These are phyloP conservation scores for Myriosclerotinia curreyana DNA, from an alignment of 2,329 filamentous ascomycete genomes.

Conservation along the genomic window DNA sequence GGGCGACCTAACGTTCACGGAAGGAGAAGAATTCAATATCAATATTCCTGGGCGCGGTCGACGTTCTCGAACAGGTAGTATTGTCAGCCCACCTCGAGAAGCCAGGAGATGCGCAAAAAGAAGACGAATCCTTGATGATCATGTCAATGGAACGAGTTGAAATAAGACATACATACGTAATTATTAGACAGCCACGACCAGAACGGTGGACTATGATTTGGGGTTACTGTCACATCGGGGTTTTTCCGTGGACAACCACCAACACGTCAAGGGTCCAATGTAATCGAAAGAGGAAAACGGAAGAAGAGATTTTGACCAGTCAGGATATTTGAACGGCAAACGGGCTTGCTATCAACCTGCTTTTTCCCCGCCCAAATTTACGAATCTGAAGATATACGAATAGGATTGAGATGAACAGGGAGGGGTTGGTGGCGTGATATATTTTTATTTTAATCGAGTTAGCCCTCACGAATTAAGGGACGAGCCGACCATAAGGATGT, in stretches of 20 bases:
- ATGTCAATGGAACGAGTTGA: constrained; percentile 10
- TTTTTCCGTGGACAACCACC: constrained; percentile 13
- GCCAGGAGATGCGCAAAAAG: constrained; percentile 11
- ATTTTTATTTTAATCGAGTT: constrained; percentile 11
- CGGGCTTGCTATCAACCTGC: neutral
- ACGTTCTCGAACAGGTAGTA: constrained; percentile 4
- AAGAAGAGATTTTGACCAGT: constrained; percentile 9
- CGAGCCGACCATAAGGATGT: constrained; percentile 3
- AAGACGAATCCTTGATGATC: constrained; percentile 17
- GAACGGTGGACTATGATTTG: constrained; percentile 16
- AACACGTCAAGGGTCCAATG: constrained; percentile 8
- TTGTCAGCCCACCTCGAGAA: constrained; percentile 12
- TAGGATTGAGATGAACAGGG: constrained; percentile 5
- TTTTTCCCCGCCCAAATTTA: neutral
- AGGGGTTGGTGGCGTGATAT: constrained; percentile 12
- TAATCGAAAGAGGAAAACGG: neutral
- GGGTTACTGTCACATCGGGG: constrained; percentile 17
- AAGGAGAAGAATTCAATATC: constrained; percentile 43
- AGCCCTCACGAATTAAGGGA: constrained; percentile 4
- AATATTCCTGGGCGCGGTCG: constrained; percentile 6
- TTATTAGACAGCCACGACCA: constrained; percentile 15
- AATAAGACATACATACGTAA: constrained; percentile 7
- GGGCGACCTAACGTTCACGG: constrained; percentile 70
- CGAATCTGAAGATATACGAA: neutral
- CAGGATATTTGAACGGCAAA: constrained; percentile 5